These are phyloP conservation scores for Komagataella ulmi DNA, from an alignment of 805 yeast species.

Conservation along the genomic window DNA sequence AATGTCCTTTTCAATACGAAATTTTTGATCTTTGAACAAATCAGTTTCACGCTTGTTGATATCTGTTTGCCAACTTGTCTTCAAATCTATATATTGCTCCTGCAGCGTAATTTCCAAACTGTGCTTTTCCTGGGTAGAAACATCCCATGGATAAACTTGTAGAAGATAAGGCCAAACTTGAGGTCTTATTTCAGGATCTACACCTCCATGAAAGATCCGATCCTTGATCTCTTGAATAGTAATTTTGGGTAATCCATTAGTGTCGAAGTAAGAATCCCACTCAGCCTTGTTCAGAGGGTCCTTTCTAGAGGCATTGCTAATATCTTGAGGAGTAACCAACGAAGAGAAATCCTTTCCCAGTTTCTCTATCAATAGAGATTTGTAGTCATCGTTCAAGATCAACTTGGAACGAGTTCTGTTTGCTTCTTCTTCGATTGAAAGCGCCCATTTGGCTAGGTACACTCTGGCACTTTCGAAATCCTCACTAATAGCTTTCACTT, in stretches of 20 bases:
- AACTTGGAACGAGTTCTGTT: constrained; percentile 41
- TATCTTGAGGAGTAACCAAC: constrained; percentile 42
- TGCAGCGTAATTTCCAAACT: constrained; percentile 42
- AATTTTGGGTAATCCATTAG: constrained; percentile 55
- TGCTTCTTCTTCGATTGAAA: constrained; percentile 86
- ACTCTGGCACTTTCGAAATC: constrained; percentile 91
- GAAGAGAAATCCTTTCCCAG: constrained; percentile 38
- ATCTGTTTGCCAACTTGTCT: constrained; percentile 59
- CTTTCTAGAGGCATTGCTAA: constrained; percentile 47
- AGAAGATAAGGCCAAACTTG: constrained; percentile 83
- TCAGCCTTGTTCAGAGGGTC: constrained; percentile 56
- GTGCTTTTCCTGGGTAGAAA: constrained; percentile 54
- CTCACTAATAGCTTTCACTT: constrained; percentile 66
- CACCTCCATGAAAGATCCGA: constrained; percentile 84
- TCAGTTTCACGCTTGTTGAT: constrained; percentile 34
- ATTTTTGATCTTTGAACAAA: constrained; percentile 71
- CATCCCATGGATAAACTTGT: constrained; percentile 83
- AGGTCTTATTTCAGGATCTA: constrained; percentile 40
- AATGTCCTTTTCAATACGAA: constrained; percentile 86
- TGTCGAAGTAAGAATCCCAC: constrained; percentile 81
- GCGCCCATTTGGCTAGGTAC: constrained; percentile 93
- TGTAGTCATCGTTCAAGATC: constrained; percentile 46
- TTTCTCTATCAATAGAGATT: constrained; percentile 41
- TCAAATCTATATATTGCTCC: constrained; percentile 36
- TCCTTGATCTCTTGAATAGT: constrained; percentile 73